A percentile compares a stretch with the other conserved stretches of the same genome.
Evolutionary conservation across 2,329 filamentous ascomycete genomes (phyloP).

Genomic region (Ophiognomonia clavigignenti-juglandacearum): DNA sequence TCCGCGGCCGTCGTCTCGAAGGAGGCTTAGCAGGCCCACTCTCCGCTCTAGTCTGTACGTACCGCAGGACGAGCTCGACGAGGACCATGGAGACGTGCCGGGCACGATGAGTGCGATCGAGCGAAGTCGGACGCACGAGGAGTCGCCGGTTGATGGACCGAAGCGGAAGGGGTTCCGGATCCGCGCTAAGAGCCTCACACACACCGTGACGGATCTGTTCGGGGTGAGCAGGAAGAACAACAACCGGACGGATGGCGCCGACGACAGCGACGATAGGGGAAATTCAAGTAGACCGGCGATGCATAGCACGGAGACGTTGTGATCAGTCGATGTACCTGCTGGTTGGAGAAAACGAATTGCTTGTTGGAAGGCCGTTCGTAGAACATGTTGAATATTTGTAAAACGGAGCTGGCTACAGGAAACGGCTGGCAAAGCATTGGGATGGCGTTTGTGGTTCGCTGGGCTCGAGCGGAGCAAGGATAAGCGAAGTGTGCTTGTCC

Average conservation of each 20-base stretch:
- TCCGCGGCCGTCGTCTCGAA: slow-evolving; percentile 38
- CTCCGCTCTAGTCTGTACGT: slow-evolving; percentile 53
- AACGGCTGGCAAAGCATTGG: neutral
- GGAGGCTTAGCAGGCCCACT: slow-evolving; percentile 42
- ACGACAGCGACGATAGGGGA: neutral
- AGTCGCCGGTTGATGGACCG: neutral
- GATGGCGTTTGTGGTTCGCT: neutral
- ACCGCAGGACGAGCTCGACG: slow-evolving; percentile 36
- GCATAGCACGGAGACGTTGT: slow-evolving; percentile 3
- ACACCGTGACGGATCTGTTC: slow-evolving; percentile 15
- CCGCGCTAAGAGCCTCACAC: slow-evolving; percentile 16
- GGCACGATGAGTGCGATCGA: slow-evolving; percentile 13
- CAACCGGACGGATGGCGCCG: neutral
- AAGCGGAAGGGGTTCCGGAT: slow-evolving; percentile 10
- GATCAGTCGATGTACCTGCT: neutral
- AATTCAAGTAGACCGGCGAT: neutral
- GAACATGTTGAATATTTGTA: neutral
- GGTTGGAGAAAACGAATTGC: neutral
- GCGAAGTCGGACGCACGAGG: slow-evolving; percentile 9
- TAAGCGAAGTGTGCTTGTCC: neutral
- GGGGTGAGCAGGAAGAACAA: slow-evolving; percentile 6
- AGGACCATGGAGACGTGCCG: slow-evolving; percentile 14
- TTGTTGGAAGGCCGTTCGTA: neutral
- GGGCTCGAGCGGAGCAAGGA: neutral
- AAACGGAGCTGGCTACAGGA: too few species aligned